These are phyloP conservation scores for Aleurites moluccanus DNA, from an alignment of 441 rosid species.

Conservation along the genomic window DNA sequence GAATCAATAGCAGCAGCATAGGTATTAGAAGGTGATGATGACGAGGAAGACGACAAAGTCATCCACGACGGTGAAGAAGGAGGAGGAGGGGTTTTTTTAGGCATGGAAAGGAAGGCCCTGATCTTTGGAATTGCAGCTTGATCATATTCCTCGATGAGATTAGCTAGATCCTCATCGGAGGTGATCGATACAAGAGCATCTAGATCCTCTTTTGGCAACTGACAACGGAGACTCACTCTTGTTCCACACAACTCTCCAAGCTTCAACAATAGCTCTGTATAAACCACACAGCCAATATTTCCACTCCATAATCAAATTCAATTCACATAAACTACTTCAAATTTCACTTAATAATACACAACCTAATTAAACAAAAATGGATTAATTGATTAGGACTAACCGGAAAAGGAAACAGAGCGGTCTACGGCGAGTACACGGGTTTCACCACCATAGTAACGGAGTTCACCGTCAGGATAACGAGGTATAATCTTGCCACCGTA, in stretches of 20 bases:
- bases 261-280: conserved; percentile 68
- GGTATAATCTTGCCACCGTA: conserved; percentile 83
- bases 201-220: conserved; percentile 77
- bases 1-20: conserved; percentile 14
- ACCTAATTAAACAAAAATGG: background rate
- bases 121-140: conserved; percentile 57
- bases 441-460: conserved; percentile 80
- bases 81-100: conserved; percentile 39
- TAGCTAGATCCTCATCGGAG: conserved; percentile 78
- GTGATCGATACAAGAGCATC: conserved; percentile 83
- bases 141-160: conserved; percentile 88
- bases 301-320: conserved; percentile 17
- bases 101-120: conserved; percentile 60
- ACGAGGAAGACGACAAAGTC: conserved; percentile 12
- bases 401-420: conserved; percentile 67
- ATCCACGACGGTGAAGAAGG: conserved; percentile 27
- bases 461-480: conserved; percentile 76
- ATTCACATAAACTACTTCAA: background rate
- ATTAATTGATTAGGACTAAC: conserved; percentile 33
- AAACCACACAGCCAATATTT: conserved; percentile 11
- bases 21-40: conserved; percentile 26
- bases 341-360: background rate
- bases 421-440: conserved; percentile 81
- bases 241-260: conserved; percentile 65
- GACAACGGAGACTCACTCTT: conserved; percentile 62